These are phyloP conservation scores for Porogramme epimiltina DNA, from an alignment of 1,284 basidiomycete genomes.

Conservation along the genomic window DNA sequence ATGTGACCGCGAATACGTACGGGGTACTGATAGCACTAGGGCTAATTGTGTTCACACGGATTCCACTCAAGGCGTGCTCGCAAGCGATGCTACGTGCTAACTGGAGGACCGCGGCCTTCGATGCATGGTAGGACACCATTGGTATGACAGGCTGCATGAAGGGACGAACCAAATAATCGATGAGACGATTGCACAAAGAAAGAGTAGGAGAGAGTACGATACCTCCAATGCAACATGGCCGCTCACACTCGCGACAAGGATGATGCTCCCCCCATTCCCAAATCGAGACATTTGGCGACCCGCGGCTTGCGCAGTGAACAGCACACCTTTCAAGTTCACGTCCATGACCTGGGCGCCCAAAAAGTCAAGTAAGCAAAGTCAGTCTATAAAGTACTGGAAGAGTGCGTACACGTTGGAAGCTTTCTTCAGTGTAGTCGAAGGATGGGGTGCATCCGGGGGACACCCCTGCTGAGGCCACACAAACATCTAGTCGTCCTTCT, in stretches of 20 bases:
- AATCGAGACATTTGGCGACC: constrained; percentile 76
- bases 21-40: constrained; percentile 73
- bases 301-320: constrained; percentile 79
- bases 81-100: constrained; percentile 83
- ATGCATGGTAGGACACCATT: constrained; percentile 67
- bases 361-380: background rate
- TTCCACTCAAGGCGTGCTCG: constrained; percentile 72
- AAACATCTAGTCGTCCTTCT: constrained; percentile 71
- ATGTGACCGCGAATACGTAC: constrained; percentile 48
- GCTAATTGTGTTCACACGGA: constrained; percentile 75
- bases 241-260: constrained; percentile 85
- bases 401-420: constrained; percentile 50
- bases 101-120: constrained; percentile 81
- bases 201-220: constrained; percentile 14
- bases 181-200: background rate
- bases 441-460: constrained; percentile 57
- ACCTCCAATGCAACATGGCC: constrained; percentile 82
- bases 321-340: constrained; percentile 76
- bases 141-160: constrained; percentile 59
- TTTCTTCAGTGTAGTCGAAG: constrained; percentile 65
- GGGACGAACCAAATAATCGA: constrained; percentile 23
- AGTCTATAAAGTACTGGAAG: background rate
- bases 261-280: constrained; percentile 73
- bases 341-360: constrained; percentile 62
- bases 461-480: constrained; percentile 65